phyloP scores from a whole-genome alignment of 192 early-diverging fungal genomes.

The Rhizophagus sp. region DNA sequence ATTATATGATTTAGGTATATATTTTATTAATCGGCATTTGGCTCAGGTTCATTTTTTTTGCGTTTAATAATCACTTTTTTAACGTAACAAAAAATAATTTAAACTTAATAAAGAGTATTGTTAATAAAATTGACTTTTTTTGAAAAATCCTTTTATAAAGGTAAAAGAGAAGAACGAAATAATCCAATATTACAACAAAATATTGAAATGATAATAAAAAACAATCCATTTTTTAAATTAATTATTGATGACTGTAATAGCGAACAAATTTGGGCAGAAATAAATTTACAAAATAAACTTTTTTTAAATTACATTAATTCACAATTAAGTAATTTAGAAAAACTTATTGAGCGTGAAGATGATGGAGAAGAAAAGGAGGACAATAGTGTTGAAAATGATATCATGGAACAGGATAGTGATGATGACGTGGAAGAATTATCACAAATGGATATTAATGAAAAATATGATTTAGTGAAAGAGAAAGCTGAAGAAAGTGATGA shows the following conservation, averaged over 20 bases:
- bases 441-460: conserved; percentile 46
- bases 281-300: conserved; percentile 82
- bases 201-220: conserved; percentile 33
- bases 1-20: conserved; percentile 53
- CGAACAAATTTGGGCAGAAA: conserved; percentile 94
- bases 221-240: conserved; percentile 58
- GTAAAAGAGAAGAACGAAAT: conserved; percentile 53
- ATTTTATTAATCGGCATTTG: no score
- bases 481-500: conserved; percentile 48
- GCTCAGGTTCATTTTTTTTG: no score
- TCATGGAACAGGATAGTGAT: conserved; percentile 41
- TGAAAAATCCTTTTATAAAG: not conserved
- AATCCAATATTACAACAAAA: conserved; percentile 40
- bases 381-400: conserved; percentile 23
- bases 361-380: conserved; percentile 34
- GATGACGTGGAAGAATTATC: conserved; percentile 38
- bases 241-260: conserved; percentile 72
- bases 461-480: conserved; percentile 34
- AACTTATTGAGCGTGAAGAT: conserved; percentile 46
- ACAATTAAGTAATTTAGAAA: conserved; percentile 46
- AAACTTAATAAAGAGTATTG: no score
- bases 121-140: no score
- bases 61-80: no score
- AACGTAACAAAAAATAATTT: no score
- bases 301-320: conserved; percentile 65